Percentiles rank a stretch among this genome's conserved stretches.
phyloP scores from a whole-genome alignment of 2,329 filamentous ascomycete species.

The Colletotrichum melonis region DNA sequence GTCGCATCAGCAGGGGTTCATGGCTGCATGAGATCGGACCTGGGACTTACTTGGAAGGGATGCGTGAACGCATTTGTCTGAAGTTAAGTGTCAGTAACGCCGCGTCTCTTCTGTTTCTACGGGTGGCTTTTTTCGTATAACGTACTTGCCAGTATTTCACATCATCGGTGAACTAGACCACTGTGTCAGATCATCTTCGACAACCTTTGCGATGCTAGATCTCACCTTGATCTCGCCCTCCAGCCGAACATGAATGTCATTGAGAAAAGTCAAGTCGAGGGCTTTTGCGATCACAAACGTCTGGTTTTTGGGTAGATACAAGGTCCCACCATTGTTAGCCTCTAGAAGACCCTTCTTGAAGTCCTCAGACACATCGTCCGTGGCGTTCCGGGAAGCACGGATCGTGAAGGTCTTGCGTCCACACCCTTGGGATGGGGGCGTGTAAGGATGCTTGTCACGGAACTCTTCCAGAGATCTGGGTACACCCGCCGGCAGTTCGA shows the following conservation, averaged over 20 bases:
- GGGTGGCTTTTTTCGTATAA: neutral
- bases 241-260: conserved; percentile 67
- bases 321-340: conserved; percentile 69
- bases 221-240: conserved; percentile 62
- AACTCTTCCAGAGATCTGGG: conserved; percentile 33
- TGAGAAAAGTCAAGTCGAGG: conserved; percentile 67
- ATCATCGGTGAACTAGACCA: conserved; percentile 52
- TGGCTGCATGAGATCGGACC: accelerated
- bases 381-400: conserved; percentile 58
- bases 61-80: conserved; percentile 52
- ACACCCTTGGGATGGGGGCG: conserved; percentile 15
- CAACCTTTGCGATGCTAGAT: neutral
- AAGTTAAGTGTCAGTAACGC: neutral
- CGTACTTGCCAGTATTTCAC: conserved; percentile 52
- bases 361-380: conserved; percentile 67
- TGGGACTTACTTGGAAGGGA: conserved; percentile 47
- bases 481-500: conserved; percentile 33
- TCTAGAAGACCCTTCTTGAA: conserved; percentile 65
- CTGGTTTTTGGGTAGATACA: conserved; percentile 64
- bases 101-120: neutral
- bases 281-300: conserved; percentile 70
- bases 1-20: neutral
- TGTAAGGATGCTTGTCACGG: conserved; percentile 35
- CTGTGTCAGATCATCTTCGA: neutral
- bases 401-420: conserved; percentile 32